Evolutionary conservation across 129 eudicot genomes (phyloP).

Genomic region (Deinandra increscens): DNA sequence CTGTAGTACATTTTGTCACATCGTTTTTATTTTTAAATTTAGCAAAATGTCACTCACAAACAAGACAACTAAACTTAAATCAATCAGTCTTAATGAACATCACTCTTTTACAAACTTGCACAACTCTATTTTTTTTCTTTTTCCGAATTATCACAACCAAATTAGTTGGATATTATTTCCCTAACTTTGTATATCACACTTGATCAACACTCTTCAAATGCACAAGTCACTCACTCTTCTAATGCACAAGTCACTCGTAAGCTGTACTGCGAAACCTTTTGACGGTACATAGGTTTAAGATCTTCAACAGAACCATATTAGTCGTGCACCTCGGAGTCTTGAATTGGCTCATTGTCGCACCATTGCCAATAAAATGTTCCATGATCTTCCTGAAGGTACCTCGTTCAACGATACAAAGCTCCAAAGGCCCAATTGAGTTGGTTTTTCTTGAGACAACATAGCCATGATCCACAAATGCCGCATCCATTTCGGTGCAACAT

Average conservation of each 20-base stretch:
- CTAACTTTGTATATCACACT: neutral
- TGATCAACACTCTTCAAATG: neutral
- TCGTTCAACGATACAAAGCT: slow-evolving; percentile 69
- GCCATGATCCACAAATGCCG: slow-evolving; percentile 72
- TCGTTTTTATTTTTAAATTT: too few species aligned
- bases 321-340: slow-evolving; percentile 93
- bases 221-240: slow-evolving; percentile 25
- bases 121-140: neutral
- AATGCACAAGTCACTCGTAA: slow-evolving; percentile 38
- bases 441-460: slow-evolving; percentile 74
- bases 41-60: too few species aligned
- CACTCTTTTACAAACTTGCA: neutral
- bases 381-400: slow-evolving; percentile 77
- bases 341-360: slow-evolving; percentile 86
- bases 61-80: too few species aligned
- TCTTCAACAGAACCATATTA: slow-evolving; percentile 46
- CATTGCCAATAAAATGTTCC: slow-evolving; percentile 72
- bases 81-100: too few species aligned
- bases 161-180: neutral
- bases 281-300: slow-evolving; percentile 48
- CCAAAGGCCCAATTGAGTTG: slow-evolving; percentile 67
- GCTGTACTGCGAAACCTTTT: slow-evolving; percentile 66
- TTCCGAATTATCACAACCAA: neutral
- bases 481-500: slow-evolving; percentile 78
- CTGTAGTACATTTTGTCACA: too few species aligned